phyloP scores from a whole-genome alignment of 805 yeast species.

The Wickerhamomyces mucosus region DNA sequence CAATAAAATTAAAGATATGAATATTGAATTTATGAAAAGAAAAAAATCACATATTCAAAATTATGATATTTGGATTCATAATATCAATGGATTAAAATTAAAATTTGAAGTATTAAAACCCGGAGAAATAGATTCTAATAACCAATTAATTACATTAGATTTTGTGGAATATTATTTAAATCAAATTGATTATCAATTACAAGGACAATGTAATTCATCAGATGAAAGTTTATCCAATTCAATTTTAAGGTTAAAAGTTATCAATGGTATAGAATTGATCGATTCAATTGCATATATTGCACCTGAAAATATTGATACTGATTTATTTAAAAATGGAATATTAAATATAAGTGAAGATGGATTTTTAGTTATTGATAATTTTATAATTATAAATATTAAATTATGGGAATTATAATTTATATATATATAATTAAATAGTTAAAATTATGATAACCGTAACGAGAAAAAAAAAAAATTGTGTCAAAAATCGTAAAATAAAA shows the following conservation, averaged over 20 bases:
- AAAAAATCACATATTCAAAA: neutral
- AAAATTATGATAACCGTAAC: too few relatives aligned
- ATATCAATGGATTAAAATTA: conserved; percentile 32
- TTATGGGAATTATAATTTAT: too few relatives aligned
- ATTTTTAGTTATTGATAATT: conserved; percentile 4
- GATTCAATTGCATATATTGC: conserved; percentile 4
- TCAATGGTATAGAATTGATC: conserved; percentile 16
- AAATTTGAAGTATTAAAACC: conserved; percentile 34
- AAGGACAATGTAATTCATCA: conserved; percentile 7
- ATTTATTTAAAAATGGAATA: neutral
- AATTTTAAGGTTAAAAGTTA: conserved; percentile 10
- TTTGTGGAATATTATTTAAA: conserved; percentile 5
- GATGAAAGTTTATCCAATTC: conserved; percentile 8
- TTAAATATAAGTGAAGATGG: conserved; percentile 3
- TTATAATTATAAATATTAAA: conserved; percentile 9
- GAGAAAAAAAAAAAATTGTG: too few relatives aligned
- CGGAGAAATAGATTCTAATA: conserved; percentile 32
- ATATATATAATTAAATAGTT: too few relatives aligned
- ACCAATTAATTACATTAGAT: conserved; percentile 23
- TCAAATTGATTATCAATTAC: conserved; percentile 3
- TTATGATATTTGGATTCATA: conserved; percentile 9
- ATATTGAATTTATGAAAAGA: neutral
- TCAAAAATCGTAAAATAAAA: too few relatives aligned
- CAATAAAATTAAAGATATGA: neutral
- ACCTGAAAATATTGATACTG: neutral